Percentiles rank a stretch among this genome's conserved stretches.
These are phyloP conservation scores for Melanomma pulvis-pyrius DNA, from an alignment of 495 filamentous ascomycete genomes.

Conservation along the genomic window DNA sequence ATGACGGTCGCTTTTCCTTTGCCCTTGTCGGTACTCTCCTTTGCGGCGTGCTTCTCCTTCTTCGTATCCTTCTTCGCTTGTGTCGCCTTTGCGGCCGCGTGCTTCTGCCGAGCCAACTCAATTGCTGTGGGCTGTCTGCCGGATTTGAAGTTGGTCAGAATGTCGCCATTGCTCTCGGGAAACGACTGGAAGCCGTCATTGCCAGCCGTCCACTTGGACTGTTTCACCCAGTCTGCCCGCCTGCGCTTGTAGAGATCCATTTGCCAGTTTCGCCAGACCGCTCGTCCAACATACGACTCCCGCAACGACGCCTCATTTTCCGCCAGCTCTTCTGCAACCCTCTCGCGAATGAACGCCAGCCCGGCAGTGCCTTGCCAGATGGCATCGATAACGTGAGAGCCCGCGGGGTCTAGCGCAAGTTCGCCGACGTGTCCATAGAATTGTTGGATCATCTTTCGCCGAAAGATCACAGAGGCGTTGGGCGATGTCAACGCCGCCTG, in stretches of 20 bases:
- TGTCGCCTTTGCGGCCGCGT: constrained; percentile 41
- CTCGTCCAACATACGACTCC: constrained; percentile 73
- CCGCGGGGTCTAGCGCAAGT: constrained; percentile 70
- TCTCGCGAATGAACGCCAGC: constrained; percentile 67
- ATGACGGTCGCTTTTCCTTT: constrained; percentile 7
- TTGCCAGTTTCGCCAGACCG: constrained; percentile 89
- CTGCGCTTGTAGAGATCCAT: constrained; percentile 81
- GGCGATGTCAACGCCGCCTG: constrained; percentile 66
- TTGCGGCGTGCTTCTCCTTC: neutral
- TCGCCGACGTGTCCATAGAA: constrained; percentile 63
- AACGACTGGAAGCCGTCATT: constrained; percentile 48
- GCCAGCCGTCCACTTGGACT: constrained; percentile 60
- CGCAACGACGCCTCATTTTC: constrained; percentile 67
- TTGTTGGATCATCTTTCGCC: constrained; percentile 62
- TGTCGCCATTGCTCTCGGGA: constrained; percentile 34
- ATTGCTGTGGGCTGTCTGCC: constrained; percentile 41
- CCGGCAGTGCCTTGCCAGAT: constrained; percentile 70
- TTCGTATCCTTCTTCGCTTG: constrained; percentile 40
- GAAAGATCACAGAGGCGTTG: constrained; percentile 60
- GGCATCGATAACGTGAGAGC: constrained; percentile 77
- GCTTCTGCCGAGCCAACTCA: constrained; percentile 45
- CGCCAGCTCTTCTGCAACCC: constrained; percentile 65
- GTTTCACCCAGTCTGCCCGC: constrained; percentile 68
- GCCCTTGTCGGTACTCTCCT: constrained; percentile 5
- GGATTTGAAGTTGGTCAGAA: constrained; percentile 6